Percentiles rank a stretch among this genome's conserved stretches.
Conservation (phyloP, 2,329 filamentous ascomycete genomes). For the Microsporum ferrugineum region DNA sequence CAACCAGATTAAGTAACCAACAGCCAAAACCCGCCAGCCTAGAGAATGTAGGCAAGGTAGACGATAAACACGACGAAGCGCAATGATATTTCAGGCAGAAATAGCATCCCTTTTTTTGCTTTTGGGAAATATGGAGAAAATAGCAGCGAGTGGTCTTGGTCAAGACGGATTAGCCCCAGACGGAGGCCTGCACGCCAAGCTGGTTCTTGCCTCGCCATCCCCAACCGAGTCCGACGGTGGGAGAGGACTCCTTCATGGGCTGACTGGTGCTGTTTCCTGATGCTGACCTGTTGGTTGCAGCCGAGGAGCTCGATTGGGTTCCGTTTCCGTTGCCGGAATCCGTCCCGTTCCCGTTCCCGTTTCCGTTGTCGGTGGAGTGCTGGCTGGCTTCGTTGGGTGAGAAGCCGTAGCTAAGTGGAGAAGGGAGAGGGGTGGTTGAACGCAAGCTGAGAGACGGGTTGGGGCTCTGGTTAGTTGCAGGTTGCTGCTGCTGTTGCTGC, state of each 20-base stretch:
- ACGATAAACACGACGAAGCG: neutral
- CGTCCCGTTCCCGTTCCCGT: slow-evolving; percentile 18
- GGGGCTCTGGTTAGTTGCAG: slow-evolving; percentile 25
- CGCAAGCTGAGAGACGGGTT: slow-evolving; percentile 62
- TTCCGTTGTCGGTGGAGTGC: slow-evolving; percentile 20
- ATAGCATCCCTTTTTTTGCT: neutral
- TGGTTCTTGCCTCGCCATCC: slow-evolving; percentile 65
- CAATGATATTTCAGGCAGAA: neutral
- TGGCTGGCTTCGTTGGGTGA: slow-evolving; percentile 40
- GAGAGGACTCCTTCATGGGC: slow-evolving; percentile 32
- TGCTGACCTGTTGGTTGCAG: slow-evolving; percentile 48
- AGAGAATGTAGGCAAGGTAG: neutral
- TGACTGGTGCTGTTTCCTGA: slow-evolving; percentile 25
- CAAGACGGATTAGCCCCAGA: slow-evolving; percentile 62
- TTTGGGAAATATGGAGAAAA: too few species aligned
- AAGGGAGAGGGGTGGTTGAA: slow-evolving; percentile 81
- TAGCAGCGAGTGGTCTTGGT: too few species aligned
- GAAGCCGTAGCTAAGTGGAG: slow-evolving; percentile 68
- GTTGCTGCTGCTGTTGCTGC: neutral
- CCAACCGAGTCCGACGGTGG: slow-evolving; percentile 52
- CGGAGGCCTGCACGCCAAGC: slow-evolving; percentile 78
- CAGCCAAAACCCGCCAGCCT: neutral
- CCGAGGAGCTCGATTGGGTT: slow-evolving; percentile 47
- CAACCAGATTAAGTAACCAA: too few species aligned
- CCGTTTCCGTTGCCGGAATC: slow-evolving; percentile 21